Conservation (phyloP, 352 stramenopile species). For the Halophytophthora batemanensis region DNA sequence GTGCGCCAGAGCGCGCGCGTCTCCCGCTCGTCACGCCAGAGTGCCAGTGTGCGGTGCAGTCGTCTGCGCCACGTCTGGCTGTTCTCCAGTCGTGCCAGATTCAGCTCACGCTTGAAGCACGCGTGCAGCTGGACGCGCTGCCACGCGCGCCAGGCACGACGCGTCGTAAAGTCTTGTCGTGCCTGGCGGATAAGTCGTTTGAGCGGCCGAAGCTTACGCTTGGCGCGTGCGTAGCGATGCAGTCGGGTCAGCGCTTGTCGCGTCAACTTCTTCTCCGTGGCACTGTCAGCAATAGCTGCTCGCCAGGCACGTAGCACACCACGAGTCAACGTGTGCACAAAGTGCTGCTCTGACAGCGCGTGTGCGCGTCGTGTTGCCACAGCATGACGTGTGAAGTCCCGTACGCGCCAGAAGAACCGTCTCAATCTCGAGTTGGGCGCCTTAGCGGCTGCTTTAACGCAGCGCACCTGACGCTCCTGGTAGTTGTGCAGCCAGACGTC, state of each 20-base stretch:
- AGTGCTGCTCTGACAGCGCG: slow-evolving; percentile 22
- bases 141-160: slow-evolving; percentile 41
- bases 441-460: slow-evolving; percentile 55
- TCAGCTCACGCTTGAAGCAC: slow-evolving; percentile 56
- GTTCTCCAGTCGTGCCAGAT: slow-evolving; percentile 42
- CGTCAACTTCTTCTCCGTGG: slow-evolving; percentile 40
- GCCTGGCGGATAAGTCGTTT: slow-evolving; percentile 20
- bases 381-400: slow-evolving; percentile 17
- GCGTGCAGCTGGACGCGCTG: slow-evolving; percentile 50
- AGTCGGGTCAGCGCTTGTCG: slow-evolving; percentile 24
- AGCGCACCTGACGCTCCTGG: slow-evolving; percentile 71
- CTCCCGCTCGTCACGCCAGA: slow-evolving; percentile 38
- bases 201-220: slow-evolving; percentile 37
- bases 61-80: slow-evolving; percentile 36
- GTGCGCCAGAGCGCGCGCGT: slow-evolving; percentile 23
- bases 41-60: slow-evolving; percentile 44
- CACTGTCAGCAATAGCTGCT: slow-evolving; percentile 41
- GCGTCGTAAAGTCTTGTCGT: slow-evolving; percentile 16
- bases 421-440: slow-evolving; percentile 45
- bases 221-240: slow-evolving; percentile 30
- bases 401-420: slow-evolving; percentile 42
- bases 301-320: slow-evolving; percentile 41
- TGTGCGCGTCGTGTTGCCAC: slow-evolving; percentile 14
- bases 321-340: slow-evolving; percentile 4
- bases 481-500: slow-evolving; percentile 76